Evolutionary conservation across 2,329 filamentous ascomycete species (phyloP).

Genomic region (Chaetomium olivaceum): DNA sequence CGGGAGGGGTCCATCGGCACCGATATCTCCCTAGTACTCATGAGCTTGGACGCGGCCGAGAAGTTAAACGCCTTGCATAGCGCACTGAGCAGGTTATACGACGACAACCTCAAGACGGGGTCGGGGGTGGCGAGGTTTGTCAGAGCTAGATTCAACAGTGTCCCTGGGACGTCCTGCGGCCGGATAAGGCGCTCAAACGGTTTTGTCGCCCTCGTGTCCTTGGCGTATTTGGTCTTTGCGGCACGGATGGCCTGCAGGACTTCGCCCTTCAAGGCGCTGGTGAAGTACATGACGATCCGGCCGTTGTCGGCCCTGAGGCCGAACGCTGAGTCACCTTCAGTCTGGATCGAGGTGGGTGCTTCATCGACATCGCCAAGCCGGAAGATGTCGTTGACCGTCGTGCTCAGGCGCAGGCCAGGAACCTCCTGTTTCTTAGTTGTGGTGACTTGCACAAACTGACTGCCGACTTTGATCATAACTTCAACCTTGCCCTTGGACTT

Average conservation of each 20-base stretch:
- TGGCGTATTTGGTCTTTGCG: slow-evolving; percentile 65
- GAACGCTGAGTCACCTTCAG: slow-evolving; percentile 67
- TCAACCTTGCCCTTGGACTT: slow-evolving; percentile 71
- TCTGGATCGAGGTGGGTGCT: slow-evolving; percentile 62
- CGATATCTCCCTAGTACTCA: slow-evolving; percentile 64
- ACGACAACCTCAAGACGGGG: slow-evolving; percentile 59
- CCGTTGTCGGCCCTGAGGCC: slow-evolving; percentile 67
- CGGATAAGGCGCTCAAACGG: slow-evolving; percentile 65
- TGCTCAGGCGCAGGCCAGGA: slow-evolving; percentile 60
- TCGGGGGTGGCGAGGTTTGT: slow-evolving; percentile 66
- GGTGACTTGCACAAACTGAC: slow-evolving; percentile 69
- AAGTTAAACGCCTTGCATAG: slow-evolving; percentile 70
- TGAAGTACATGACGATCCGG: slow-evolving; percentile 72
- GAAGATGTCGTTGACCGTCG: slow-evolving; percentile 70
- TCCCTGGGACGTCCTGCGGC: slow-evolving; percentile 70
- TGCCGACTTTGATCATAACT: slow-evolving; percentile 67
- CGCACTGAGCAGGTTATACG: slow-evolving; percentile 67
- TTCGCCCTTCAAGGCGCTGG: slow-evolving; percentile 63
- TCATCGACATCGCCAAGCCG: slow-evolving; percentile 68
- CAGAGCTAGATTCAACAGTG: slow-evolving; percentile 65
- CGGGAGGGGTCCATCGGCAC: slow-evolving; percentile 63
- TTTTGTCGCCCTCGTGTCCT: slow-evolving; percentile 61
- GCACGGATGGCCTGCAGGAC: slow-evolving; percentile 63
- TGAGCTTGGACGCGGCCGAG: slow-evolving; percentile 59
- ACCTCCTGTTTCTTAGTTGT: slow-evolving; percentile 70